Evolutionary conservation across 495 filamentous ascomycete species (phyloP), one percentile per base, ranked within the genome.

Genomic region (Beverwykella pulmonaria): DNA sequence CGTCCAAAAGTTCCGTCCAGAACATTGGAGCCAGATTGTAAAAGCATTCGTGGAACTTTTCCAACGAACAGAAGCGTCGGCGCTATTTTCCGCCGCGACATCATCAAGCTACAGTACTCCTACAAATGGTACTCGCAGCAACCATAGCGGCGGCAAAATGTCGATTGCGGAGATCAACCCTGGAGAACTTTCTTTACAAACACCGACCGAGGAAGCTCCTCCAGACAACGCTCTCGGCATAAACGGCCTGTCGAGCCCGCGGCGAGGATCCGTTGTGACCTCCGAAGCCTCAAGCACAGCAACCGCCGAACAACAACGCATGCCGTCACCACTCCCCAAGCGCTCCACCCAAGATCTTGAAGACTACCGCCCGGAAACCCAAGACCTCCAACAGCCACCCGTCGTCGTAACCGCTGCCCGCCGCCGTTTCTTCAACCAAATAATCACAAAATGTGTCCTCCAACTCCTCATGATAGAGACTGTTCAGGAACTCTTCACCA

Each of bases 391-490:
- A 73, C 91, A 93, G 73, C 91, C 96, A 56, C 92, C 94, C 0
- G 83, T 96, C 30, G 89, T 92, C 1, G 92, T 99, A 12, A 97
- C 94, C 7, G 90, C 91, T 1, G 91, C 93, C 1, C 88, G 95
- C 26, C 87, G 95, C n/a, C 89, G 92, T 25, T 96, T 96, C 78
- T 99, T 99, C 83, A 99, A 98, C 76, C 90, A 93, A 69, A 99
- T 99, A 75, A 99, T 99, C 77, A 96, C 92, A n/a, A 93, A 93
- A 70, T 99, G 94, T 76, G 95, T 99, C 12, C 82, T 99, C 15
- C 95, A 98, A 74, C 82, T 99, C 3, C 87, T 99, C 56, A 97
- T 98, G 91, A 99, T 99, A 76, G 95, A 98, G 75, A 99, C 94
- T 0, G 94, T 99, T 41, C 93, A 96, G 69, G 94, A 99, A 75